phyloP scores from a whole-genome alignment of 2,329 filamentous ascomycete species.

The Cercospora berteroae region DNA sequence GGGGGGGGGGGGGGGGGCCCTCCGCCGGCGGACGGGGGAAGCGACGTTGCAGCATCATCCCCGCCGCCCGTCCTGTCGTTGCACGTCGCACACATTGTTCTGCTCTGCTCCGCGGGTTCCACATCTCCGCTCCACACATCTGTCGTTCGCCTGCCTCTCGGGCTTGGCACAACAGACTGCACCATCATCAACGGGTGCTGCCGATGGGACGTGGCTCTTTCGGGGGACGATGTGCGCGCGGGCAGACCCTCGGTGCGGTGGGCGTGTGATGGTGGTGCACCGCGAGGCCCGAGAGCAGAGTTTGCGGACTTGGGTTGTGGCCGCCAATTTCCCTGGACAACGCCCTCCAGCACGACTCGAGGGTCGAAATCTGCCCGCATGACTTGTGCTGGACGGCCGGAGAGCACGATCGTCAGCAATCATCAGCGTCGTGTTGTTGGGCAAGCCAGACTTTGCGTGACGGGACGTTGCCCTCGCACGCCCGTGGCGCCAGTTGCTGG shows the following conservation, averaged over 20 bases:
- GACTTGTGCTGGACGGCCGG: background rate
- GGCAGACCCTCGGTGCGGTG: background rate
- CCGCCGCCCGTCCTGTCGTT: background rate
- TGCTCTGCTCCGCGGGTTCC: background rate
- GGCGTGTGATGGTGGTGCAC: background rate
- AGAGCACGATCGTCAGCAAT: background rate
- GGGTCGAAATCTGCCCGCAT: background rate
- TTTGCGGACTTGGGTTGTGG: background rate
- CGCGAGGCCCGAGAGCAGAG: slow-evolving; percentile 3
- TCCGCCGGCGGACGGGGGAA: background rate
- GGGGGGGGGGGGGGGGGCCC: no score
- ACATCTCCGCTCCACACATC: slow-evolving; percentile 1
- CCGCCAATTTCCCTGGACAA: background rate
- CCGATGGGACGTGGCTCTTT: background rate
- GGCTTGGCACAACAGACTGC: background rate
- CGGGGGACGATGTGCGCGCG: background rate
- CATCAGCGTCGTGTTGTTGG: background rate
- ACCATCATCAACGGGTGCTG: background rate
- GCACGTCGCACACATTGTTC: slow-evolving; percentile 2
- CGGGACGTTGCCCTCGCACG: background rate
- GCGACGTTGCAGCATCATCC: slow-evolving; percentile 4
- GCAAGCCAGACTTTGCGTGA: background rate
- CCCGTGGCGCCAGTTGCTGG: background rate
- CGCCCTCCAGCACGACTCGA: background rate
- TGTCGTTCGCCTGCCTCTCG: background rate